These are phyloP conservation scores for Dipteronia sinensis DNA, from an alignment of 345 rosid species.

Conservation along the genomic window DNA sequence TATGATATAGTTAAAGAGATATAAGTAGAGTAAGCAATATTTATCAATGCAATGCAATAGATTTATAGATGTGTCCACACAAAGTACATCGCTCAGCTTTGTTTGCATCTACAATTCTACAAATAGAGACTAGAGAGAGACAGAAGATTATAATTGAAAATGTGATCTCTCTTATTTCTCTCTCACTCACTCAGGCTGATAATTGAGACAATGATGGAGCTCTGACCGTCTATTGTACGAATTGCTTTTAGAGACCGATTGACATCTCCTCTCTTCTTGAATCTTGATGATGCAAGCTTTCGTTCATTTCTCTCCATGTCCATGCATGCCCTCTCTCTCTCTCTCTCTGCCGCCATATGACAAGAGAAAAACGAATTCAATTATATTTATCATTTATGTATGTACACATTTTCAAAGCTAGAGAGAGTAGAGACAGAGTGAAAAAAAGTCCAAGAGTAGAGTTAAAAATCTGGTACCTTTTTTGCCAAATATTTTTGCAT, in stretches of 20 bases:
- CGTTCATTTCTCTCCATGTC: background rate
- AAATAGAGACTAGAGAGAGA: background rate
- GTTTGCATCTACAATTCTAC: background rate
- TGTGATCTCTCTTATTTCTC: background rate
- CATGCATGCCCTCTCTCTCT: background rate
- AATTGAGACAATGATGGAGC: constrained; percentile 62
- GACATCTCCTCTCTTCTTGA: constrained; percentile 25
- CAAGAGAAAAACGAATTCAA: background rate
- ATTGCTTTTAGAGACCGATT: constrained; percentile 30
- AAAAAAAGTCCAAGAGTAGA: background rate
- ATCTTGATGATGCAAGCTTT: constrained; percentile 24
- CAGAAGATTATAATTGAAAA: background rate
- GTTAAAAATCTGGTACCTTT: constrained; percentile 9
- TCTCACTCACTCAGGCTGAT: constrained; percentile 18
- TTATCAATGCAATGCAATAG: too few species aligned
- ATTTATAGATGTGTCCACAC: too few species aligned
- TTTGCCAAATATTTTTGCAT: constrained; percentile 24
- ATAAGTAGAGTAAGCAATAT: too few species aligned
- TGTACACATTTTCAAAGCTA: background rate
- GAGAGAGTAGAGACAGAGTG: background rate
- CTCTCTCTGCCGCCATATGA: constrained; percentile 48
- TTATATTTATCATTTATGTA: too few species aligned
- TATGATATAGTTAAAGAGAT: too few species aligned
- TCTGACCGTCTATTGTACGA: constrained; percentile 49
- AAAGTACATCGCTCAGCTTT: background rate